Base-by-base conservation (phyloP, 257 asterid genomes). In the Leonotis leonurus region DNA sequence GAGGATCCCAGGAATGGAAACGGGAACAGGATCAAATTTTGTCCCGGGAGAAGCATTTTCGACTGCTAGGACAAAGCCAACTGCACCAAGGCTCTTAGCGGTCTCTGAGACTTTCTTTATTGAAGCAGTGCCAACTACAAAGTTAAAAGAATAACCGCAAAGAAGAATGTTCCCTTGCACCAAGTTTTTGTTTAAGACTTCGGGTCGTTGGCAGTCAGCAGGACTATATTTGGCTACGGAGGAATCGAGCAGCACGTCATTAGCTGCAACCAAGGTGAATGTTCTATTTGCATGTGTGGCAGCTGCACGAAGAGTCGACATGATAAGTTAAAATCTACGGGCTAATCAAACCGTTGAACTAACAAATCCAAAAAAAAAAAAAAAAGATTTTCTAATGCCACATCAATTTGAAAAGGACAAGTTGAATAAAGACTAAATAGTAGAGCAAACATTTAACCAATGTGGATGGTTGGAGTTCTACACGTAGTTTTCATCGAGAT, bases 141-240 rank as follows among this genome's bases (percentile, higher is more conserved):
- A 93, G 71, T 93, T 93, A 77, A 87, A 93, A 43, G 99, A 87
- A 73, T 89, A 89, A 56, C 99, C 99, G 68, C 99, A 93, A 27
- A 93, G 96, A 78, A 93, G 89, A 72, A 93, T 90, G 68, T 85
- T 93, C 39, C 97, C 99, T 71, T 79, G 78, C 70, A 93, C 97
- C 79, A 89, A 77, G 44, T 82, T 79, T 67, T 83, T 93, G 73
- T 93, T 93, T 52, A 93, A 59, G 73, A 89, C 83, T 77, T 89
- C 97, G 12, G 99, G 97, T 74, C 78, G 73, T 64, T 93, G 99
- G 88, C 99, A 93, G 70, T 93, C 99, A 27, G 86, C 77, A 43
- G 96, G 92, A 55, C 82, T 83, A 55, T 74, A 77, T 76, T 73
- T 87, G 53, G 73, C 29, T 57, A 46, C 84, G 3, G 99, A 85